These are phyloP conservation scores for Rhodotorula toruloides DNA, from an alignment of 768 basidiomycete genomes.

Conservation along the genomic window DNA sequence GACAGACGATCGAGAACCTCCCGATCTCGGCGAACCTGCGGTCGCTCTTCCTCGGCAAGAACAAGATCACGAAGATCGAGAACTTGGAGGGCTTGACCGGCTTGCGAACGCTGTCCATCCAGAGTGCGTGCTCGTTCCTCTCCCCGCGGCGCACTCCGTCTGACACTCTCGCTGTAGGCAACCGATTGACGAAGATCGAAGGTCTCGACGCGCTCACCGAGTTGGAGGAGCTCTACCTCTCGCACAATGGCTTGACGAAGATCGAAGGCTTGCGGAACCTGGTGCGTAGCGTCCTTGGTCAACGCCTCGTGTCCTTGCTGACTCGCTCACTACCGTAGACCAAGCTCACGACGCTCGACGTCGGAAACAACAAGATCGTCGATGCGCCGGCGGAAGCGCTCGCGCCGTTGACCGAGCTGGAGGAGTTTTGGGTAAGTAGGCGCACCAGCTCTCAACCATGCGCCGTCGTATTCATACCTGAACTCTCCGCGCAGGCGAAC, in stretches of 20 bases:
- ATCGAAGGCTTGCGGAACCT: slow-evolving; percentile 82
- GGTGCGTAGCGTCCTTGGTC: slow-evolving; percentile 52
- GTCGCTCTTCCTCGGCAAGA: slow-evolving; percentile 96
- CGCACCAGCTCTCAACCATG: no score
- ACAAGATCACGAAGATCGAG: slow-evolving; percentile 87
- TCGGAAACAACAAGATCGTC: slow-evolving; percentile 76
- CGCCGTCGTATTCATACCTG: neutral
- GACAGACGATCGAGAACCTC: slow-evolving; percentile 80
- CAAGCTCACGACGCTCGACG: slow-evolving; percentile 77
- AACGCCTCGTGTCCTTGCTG: neutral
- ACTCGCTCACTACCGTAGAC: slow-evolving; percentile 44
- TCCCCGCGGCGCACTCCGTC: no score
- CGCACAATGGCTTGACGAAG: slow-evolving; percentile 80
- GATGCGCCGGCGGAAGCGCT: slow-evolving; percentile 64
- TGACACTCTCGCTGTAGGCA: slow-evolving; percentile 50
- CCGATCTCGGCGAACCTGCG: slow-evolving; percentile 67
- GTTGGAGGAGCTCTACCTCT: slow-evolving; percentile 85
- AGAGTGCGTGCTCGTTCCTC: slow-evolving; percentile 44
- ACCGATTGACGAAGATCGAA: slow-evolving; percentile 83
- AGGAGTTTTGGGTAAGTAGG: slow-evolving; percentile 82
- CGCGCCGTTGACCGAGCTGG: slow-evolving; percentile 67
- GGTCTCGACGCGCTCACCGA: slow-evolving; percentile 64
- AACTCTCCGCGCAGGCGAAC: slow-evolving; percentile 59
- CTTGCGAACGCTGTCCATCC: slow-evolving; percentile 78
- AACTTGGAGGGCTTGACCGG: slow-evolving; percentile 64